Evolutionary conservation across 768 basidiomycete species (phyloP).

Genomic region (Hysterangium stoloniferum): DNA sequence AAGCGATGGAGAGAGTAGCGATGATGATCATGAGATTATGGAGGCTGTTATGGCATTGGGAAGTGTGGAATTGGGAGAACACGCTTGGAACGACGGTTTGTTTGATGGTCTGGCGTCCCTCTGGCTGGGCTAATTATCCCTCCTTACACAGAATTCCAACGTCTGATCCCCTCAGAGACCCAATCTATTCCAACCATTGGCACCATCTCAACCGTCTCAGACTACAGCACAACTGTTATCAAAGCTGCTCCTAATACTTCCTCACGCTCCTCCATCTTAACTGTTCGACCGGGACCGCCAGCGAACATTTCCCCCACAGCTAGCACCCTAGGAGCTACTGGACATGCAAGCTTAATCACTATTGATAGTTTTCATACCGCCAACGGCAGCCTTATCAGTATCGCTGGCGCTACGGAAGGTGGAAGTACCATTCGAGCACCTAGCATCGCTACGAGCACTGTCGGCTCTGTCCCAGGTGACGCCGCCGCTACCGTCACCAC

Average conservation of each 20-base stretch:
- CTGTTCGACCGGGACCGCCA: slow-evolving; percentile 50
- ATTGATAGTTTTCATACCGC: slow-evolving; percentile 23
- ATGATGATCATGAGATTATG: slow-evolving; percentile 35
- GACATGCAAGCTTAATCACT: slow-evolving; percentile 12
- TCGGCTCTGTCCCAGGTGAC: background rate
- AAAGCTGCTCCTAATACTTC: slow-evolving; percentile 37
- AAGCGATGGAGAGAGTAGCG: slow-evolving; percentile 44
- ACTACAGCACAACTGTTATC: slow-evolving; percentile 68
- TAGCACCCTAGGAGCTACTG: slow-evolving; percentile 31
- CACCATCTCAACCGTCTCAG: slow-evolving; percentile 25
- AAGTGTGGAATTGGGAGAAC: slow-evolving; percentile 29
- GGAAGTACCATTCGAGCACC: slow-evolving; percentile 54
- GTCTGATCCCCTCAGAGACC: slow-evolving; percentile 18
- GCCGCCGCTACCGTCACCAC: background rate
- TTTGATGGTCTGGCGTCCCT: slow-evolving; percentile 7
- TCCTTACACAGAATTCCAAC: slow-evolving; percentile 39
- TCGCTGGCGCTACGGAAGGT: slow-evolving; percentile 66
- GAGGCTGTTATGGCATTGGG: slow-evolving; percentile 51
- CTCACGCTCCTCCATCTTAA: slow-evolving; percentile 59
- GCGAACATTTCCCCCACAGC: slow-evolving; percentile 38
- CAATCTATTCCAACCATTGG: slow-evolving; percentile 5
- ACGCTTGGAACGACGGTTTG: slow-evolving; percentile 40
- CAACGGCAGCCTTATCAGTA: slow-evolving; percentile 42
- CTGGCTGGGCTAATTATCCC: slow-evolving; percentile 38
- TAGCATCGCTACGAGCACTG: background rate